Conservation (phyloP, 148 eudicot species). For the Camellia granthamiana region DNA sequence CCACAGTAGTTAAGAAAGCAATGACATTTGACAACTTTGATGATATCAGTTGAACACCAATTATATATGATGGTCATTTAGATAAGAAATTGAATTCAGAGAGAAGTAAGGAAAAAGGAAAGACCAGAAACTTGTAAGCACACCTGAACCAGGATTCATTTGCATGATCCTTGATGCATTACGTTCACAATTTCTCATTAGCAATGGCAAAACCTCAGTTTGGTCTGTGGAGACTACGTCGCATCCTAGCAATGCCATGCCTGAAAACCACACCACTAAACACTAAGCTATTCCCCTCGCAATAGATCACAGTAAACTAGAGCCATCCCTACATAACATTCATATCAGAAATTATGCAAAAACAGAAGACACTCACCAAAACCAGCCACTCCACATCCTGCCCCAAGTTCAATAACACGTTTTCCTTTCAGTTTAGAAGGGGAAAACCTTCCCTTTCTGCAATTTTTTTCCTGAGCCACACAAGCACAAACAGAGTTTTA, state of each 20-base stretch:
- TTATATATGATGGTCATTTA: neutral
- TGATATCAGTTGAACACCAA: neutral
- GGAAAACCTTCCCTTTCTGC: constrained; percentile 88
- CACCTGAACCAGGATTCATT: constrained; percentile 54
- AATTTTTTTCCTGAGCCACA: constrained; percentile 64
- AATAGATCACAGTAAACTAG: neutral
- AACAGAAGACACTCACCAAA: constrained; percentile 54
- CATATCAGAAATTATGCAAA: neutral
- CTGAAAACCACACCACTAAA: constrained; percentile 30
- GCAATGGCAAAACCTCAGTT: constrained; percentile 82
- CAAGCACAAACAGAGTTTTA: too few species aligned
- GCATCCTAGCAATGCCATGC: constrained; percentile 92
- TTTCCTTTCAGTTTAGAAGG: constrained; percentile 85
- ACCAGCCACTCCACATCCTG: constrained; percentile 99
- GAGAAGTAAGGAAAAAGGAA: neutral
- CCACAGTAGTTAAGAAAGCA: neutral
- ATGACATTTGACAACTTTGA: neutral
- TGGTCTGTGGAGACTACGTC: constrained; percentile 88
- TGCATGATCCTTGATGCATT: constrained; percentile 76
- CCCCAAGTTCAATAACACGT: constrained; percentile 93
- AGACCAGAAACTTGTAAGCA: neutral
- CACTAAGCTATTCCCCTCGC: neutral
- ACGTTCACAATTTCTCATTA: constrained; percentile 80
- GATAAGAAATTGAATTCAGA: neutral
- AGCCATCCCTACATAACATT: neutral